phyloP scores from a whole-genome alignment of 768 basidiomycete species.

The Lyophyllum semitale region DNA sequence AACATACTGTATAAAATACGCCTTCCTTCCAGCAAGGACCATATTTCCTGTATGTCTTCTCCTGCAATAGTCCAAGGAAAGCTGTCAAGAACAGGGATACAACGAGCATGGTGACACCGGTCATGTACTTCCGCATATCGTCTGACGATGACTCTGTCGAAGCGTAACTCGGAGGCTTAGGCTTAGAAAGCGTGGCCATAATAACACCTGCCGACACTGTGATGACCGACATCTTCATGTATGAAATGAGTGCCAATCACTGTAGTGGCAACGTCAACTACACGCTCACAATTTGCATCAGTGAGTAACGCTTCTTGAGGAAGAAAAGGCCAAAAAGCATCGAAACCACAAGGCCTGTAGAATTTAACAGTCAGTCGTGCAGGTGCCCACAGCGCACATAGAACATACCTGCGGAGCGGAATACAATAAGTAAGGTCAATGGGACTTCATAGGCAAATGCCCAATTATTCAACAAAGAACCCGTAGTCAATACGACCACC shows the following conservation, averaged over 20 bases:
- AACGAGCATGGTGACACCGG: slow-evolving; percentile 72
- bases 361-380: slow-evolving; percentile 3
- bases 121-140: slow-evolving; percentile 49
- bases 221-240: slow-evolving; percentile 56
- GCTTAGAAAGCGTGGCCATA: slow-evolving; percentile 69
- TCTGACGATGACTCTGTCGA: slow-evolving; percentile 25
- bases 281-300: slow-evolving; percentile 58
- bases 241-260: background rate
- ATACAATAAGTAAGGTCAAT: slow-evolving; percentile 78
- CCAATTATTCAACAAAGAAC: slow-evolving; percentile 80
- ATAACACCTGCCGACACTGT: slow-evolving; percentile 72
- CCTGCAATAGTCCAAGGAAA: slow-evolving; percentile 72
- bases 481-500: slow-evolving; percentile 65
- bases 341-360: slow-evolving; percentile 68
- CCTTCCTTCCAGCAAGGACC: slow-evolving; percentile 84
- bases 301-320: slow-evolving; percentile 58
- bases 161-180: slow-evolving; percentile 24
- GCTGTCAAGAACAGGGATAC: slow-evolving; percentile 69
- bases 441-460: slow-evolving; percentile 79
- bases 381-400: slow-evolving; percentile 1
- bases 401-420: slow-evolving; percentile 73
- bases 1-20: slow-evolving; percentile 77
- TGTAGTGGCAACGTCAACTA: background rate
- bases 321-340: slow-evolving; percentile 72
- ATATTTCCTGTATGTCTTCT: slow-evolving; percentile 70